Base-by-base conservation (phyloP, 805 yeast species). In the Zygosaccharomyces bisporus region DNA sequence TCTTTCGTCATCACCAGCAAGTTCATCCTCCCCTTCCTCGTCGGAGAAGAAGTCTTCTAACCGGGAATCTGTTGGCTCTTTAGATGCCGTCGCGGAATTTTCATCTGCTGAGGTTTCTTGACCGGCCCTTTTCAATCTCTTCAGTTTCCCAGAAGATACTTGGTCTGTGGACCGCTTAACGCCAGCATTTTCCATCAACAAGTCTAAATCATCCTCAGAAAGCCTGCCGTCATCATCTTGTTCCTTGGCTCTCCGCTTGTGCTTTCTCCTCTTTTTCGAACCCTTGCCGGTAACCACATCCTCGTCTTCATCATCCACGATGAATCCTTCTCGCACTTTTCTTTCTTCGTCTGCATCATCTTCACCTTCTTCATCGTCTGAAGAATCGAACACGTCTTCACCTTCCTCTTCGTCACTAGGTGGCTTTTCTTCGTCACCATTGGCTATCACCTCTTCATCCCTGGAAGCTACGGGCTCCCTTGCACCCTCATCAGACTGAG, bases 171-270 rank as follows among this genome's bases (percentile, higher is more conserved):
- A 63, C 16, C 81, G 77, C 29, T 71, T 68, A n/a, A 79, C 83
- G 30, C 97, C 97, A 0, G 93, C 79, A 63, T 88, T 90, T 67
- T 90, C 98, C 77, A 89, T 76, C 45, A 93, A 73, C 35, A 93
- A 75, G 54, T 91, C 98, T 56, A 93, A 75, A 65, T 93, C 99
- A 67, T 93, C 99, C 64, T 91, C 96, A 59, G 93, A 97, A 41
- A 93, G 73, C 52, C 81, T 89, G 51, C 76, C 84, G 36, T 76
- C 77, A 6, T 71, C 72, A 52, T 64, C 73, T 63, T 60, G 70
- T 62, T 60, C 72, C 63, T 66, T 70, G 68, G 63, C 70, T 66
- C 63, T 70, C 67, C 54, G 70, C 71, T 54, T 53, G 37, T 51
- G 64, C 60, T 50, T 67, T 65, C 57, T 70, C 68, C 68, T 56